Conservation (phyloP, 2,329 filamentous ascomycete genomes). For the Ceratocystis harringtonii region DNA sequence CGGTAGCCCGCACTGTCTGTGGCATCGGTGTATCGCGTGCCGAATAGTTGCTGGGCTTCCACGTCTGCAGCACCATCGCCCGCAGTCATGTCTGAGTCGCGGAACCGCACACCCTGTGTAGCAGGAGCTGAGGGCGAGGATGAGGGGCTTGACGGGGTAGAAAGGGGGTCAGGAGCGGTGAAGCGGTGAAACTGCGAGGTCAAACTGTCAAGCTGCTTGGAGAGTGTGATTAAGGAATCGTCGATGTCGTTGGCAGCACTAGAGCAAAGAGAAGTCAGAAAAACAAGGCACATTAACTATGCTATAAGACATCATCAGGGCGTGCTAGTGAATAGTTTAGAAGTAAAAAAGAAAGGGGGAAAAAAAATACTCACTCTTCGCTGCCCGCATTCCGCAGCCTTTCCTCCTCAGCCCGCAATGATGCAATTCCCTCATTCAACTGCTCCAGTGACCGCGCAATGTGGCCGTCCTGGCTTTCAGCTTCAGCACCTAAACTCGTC, state of each 20-base stretch:
- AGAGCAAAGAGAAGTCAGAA: background rate
- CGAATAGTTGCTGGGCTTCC: constrained; percentile 32
- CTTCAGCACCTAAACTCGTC: constrained; percentile 61
- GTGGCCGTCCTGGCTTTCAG: constrained; percentile 71
- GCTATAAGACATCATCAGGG: too few relatives aligned
- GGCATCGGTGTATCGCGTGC: constrained; percentile 53
- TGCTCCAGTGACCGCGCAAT: constrained; percentile 80
- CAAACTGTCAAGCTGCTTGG: constrained; percentile 61
- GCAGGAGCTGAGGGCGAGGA: constrained; percentile 37
- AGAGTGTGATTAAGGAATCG: constrained; percentile 53
- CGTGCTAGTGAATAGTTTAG: background rate
- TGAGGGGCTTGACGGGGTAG: constrained; percentile 33
- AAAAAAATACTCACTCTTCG: constrained; percentile 36
- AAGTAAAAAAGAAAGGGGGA: background rate
- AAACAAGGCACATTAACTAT: background rate
- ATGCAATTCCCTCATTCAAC: constrained; percentile 62
- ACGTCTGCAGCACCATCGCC: constrained; percentile 24
- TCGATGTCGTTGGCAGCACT: constrained; percentile 36
- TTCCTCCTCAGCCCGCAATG: constrained; percentile 48
- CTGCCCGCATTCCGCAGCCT: constrained; percentile 50
- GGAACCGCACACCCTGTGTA: constrained; percentile 60
- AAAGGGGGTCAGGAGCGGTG: constrained; percentile 36
- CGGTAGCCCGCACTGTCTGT: constrained; percentile 38
- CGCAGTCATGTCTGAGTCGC: constrained; percentile 38
- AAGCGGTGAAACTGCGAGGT: constrained; percentile 65